Conservation (phyloP, 2,329 filamentous ascomycete species). For the Fusarium cicatricum region DNA sequence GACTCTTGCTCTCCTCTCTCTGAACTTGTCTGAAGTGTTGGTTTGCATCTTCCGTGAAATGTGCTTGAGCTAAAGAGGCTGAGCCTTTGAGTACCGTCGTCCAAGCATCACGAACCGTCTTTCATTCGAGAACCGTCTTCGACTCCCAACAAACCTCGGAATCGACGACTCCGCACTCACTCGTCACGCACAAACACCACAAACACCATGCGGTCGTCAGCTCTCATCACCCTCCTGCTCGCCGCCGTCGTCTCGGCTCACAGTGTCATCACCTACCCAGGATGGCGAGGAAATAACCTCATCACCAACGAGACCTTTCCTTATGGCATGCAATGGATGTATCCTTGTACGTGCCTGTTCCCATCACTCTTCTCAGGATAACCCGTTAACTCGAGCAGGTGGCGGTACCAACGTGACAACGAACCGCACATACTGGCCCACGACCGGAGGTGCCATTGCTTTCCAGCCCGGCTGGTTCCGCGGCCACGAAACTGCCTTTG, state of each 20-base stretch:
- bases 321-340: constrained; percentile 94
- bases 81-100: constrained; percentile 17
- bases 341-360: constrained; percentile 76
- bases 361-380: background rate
- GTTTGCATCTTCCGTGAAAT: constrained; percentile 21
- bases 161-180: background rate
- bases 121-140: background rate
- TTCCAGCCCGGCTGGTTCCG: constrained; percentile 97
- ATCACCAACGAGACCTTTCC: constrained; percentile 80
- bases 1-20: constrained; percentile 12
- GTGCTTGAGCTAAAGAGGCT: constrained; percentile 26
- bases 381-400: constrained; percentile 60
- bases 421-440: constrained; percentile 94
- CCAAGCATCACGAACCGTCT: constrained; percentile 8
- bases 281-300: constrained; percentile 87
- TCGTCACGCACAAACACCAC: too few relatives aligned
- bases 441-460: constrained; percentile 84
- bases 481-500: constrained; percentile 81
- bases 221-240: constrained; percentile 52
- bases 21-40: constrained; percentile 4
- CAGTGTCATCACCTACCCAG: constrained; percentile 85
- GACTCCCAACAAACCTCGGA: background rate
- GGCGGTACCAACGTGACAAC: constrained; percentile 79
- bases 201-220: constrained; percentile 57
- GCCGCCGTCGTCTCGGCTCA: constrained; percentile 69